These are phyloP conservation scores for Colletotrichum tabaci DNA, from an alignment of 2,329 filamentous ascomycete genomes.

Conservation along the genomic window DNA sequence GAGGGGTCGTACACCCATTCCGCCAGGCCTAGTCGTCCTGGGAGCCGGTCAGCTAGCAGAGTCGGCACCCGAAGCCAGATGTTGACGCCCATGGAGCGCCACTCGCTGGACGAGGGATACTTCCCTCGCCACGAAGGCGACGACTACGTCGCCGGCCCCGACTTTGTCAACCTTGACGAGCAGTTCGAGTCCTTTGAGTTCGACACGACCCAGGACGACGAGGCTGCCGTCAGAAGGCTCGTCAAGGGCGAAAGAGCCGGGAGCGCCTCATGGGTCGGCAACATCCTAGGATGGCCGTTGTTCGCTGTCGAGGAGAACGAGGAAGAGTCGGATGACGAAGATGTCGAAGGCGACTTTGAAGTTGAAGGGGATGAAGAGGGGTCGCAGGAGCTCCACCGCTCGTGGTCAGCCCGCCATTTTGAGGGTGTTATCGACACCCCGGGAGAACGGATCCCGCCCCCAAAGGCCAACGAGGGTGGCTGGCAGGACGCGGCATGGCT, in stretches of 20 bases:
- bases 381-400: conserved; percentile 50
- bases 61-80: conserved; percentile 59
- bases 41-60: conserved; percentile 66
- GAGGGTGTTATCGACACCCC: conserved; percentile 59
- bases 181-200: conserved; percentile 68
- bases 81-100: conserved; percentile 60
- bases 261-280: conserved; percentile 71
- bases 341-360: conserved; percentile 54
- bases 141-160: conserved; percentile 65
- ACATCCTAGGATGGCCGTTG: conserved; percentile 71
- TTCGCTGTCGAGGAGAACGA: conserved; percentile 75
- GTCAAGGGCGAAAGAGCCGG: conserved; percentile 68
- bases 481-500: conserved; percentile 80
- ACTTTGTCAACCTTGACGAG: conserved; percentile 75
- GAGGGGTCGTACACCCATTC: conserved; percentile 50
- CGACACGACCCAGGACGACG: conserved; percentile 69
- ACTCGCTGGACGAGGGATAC: conserved; percentile 59
- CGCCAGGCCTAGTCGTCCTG: conserved; percentile 48
- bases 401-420: conserved; percentile 53
- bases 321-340: conserved; percentile 61
- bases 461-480: conserved; percentile 68
- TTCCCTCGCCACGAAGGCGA: conserved; percentile 54
- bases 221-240: conserved; percentile 70
- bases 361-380: conserved; percentile 46
- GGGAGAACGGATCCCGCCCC: conserved; percentile 63